Conservation (phyloP, 2,329 filamentous ascomycete genomes). For the Cryphonectria radicalis region DNA sequence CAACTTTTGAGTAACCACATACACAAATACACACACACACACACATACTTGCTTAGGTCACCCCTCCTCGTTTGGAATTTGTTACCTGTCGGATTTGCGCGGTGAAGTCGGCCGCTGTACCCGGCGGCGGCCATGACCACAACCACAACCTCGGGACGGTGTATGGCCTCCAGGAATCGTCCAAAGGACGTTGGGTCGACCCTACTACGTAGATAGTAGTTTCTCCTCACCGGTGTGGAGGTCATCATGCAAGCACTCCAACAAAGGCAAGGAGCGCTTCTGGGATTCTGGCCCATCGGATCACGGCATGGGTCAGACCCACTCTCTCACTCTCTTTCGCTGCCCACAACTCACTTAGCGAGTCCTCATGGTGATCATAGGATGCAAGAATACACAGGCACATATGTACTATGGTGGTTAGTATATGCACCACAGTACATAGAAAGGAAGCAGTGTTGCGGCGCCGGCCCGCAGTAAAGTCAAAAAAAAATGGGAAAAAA, state of each 20-base stretch:
- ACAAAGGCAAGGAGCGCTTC: constrained; percentile 8
- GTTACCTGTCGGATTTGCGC: neutral
- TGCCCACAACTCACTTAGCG: neutral
- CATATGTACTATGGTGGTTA: neutral
- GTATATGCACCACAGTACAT: neutral
- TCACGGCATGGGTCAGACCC: constrained; percentile 12
- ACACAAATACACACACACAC: neutral
- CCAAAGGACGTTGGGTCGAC: neutral
- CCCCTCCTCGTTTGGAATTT: neutral
- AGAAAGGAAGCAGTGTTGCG: neutral
- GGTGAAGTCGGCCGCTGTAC: neutral
- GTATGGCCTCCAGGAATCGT: neutral
- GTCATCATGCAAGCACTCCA: constrained; percentile 22
- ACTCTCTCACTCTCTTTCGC: neutral
- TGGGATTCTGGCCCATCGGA: neutral
- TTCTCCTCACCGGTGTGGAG: constrained; percentile 26
- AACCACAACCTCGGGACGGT: neutral
- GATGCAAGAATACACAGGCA: neutral
- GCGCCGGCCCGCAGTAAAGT: constrained; percentile 6
- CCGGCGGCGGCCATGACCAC: neutral
- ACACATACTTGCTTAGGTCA: neutral
- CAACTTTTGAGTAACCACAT: neutral
- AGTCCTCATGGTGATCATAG: neutral
- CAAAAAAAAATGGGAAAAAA: neutral
- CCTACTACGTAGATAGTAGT: constrained; percentile 13